Evolutionary conservation across 768 basidiomycete genomes (phyloP).

Genomic region (Lactarius vividus): DNA sequence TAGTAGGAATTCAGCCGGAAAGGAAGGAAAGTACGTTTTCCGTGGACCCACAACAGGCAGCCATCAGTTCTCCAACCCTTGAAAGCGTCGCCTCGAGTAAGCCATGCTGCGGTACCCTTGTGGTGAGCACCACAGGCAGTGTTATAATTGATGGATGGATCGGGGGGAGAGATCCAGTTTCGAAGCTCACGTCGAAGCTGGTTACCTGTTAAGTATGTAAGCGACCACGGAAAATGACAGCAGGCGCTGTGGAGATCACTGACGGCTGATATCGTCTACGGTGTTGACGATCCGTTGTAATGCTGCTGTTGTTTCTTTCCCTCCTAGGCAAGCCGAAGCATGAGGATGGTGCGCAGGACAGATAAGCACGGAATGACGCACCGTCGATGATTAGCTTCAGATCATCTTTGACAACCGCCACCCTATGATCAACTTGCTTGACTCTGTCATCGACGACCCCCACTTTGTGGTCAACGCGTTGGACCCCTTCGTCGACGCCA

Average conservation of each 20-base stretch:
- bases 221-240: background rate
- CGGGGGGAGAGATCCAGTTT: slow-evolving; percentile 5
- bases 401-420: background rate
- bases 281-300: background rate
- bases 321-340: background rate
- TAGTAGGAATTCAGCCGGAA: background rate
- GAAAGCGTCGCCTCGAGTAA: background rate
- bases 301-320: background rate
- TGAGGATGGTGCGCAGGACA: background rate
- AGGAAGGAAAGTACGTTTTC: background rate
- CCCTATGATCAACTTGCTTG: background rate
- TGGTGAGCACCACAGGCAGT: background rate
- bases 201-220: background rate
- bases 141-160: slow-evolving; percentile 4
- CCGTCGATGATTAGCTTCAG: background rate
- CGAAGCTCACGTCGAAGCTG: background rate
- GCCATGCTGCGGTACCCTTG: background rate
- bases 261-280: background rate
- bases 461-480: background rate
- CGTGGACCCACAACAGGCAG: background rate
- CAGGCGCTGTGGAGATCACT: background rate
- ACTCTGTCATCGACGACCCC: background rate
- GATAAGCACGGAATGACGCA: background rate
- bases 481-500: no score
- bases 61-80: background rate